Percentiles rank a stretch among this genome's conserved stretches.
Conservation (phyloP, 192 early-diverging fungal genomes). For the Mortierella antarctica region DNA sequence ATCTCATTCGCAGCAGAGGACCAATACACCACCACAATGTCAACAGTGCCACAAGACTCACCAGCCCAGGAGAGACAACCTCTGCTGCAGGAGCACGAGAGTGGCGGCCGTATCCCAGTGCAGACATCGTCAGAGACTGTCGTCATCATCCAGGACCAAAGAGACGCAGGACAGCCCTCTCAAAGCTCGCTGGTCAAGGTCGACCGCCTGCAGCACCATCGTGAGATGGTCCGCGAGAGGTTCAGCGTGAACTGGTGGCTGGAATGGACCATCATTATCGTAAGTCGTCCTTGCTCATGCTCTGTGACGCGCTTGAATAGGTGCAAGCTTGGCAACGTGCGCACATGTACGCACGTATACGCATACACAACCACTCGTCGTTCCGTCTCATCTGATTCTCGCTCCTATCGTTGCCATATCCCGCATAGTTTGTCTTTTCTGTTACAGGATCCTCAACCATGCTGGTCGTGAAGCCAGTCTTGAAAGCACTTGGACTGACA, state of each 20-base stretch:
- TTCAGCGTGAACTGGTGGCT: conserved; percentile 52
- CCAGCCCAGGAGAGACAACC: conserved; percentile 10
- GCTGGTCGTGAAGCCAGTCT: conserved; percentile 39
- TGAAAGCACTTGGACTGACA: conserved; percentile 23
- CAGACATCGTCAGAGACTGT: not conserved
- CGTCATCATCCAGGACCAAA: conserved; percentile 6
- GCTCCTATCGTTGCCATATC: not conserved
- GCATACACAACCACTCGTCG: not conserved
- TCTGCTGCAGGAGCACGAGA: conserved; percentile 5
- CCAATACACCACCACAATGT: not conserved
- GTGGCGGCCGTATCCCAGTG: not conserved
- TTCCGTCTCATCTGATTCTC: not conserved
- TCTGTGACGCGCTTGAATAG: not conserved
- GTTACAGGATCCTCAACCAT: conserved; percentile 47
- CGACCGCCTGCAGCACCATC: conserved; percentile 40
- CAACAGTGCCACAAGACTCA: not conserved
- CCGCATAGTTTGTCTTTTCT: conserved; percentile 33
- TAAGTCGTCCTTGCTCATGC: not conserved
- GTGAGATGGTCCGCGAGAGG: conserved; percentile 39
- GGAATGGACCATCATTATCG: conserved; percentile 49
- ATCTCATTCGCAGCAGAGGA: too few species aligned
- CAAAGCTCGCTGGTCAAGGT: not conserved
- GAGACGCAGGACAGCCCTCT: not conserved
- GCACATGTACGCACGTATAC: not conserved
- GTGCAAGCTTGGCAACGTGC: not conserved